Percentiles rank a stretch among this genome's conserved stretches.
Evolutionary conservation across 768 basidiomycete species (phyloP).

Genomic region (Paxillus rubicundulus): DNA sequence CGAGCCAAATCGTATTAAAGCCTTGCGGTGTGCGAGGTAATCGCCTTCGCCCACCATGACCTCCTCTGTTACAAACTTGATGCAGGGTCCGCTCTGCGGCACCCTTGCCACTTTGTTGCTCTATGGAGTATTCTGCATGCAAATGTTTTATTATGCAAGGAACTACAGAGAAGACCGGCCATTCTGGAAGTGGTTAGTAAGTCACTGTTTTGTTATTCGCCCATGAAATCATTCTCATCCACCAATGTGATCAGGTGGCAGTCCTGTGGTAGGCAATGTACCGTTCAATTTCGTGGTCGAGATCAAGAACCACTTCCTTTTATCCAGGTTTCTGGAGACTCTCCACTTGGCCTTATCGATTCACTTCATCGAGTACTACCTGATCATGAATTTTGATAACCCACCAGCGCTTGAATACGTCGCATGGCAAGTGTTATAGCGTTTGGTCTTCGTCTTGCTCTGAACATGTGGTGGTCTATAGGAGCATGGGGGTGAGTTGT

Average conservation of each 20-base stretch:
- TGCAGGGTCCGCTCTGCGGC: conserved; percentile 15
- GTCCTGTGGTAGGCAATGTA: conserved; percentile 10
- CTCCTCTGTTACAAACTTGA: neutral
- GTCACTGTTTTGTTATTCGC: neutral
- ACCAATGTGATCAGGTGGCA: conserved; percentile 3
- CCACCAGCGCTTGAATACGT: neutral
- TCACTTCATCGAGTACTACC: conserved; percentile 12
- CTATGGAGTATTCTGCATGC: conserved; percentile 17
- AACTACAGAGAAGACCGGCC: conserved; percentile 5
- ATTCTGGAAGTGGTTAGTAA: conserved; percentile 13
- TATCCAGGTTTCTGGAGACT: conserved; percentile 12
- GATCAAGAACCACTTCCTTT: neutral
- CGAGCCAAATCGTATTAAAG: no score
- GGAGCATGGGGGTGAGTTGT: conserved; percentile 10
- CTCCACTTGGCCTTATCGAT: conserved; percentile 14
- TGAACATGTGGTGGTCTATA: neutral
- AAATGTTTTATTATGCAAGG: conserved; percentile 12
- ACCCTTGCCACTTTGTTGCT: conserved; percentile 7
- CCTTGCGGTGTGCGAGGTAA: no score
- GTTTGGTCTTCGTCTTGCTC: neutral
- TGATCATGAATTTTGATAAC: conserved; percentile 15
- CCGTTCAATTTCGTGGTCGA: no score
- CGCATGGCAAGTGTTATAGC: conserved; percentile 10
- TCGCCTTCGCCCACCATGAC: conserved; percentile 1
- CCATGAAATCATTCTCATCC: neutral